Evolutionary conservation across 2,329 filamentous ascomycete species (phyloP), one percentile per base, ranked within the genome.

Genomic region (Plenodomus biglobosus): DNA sequence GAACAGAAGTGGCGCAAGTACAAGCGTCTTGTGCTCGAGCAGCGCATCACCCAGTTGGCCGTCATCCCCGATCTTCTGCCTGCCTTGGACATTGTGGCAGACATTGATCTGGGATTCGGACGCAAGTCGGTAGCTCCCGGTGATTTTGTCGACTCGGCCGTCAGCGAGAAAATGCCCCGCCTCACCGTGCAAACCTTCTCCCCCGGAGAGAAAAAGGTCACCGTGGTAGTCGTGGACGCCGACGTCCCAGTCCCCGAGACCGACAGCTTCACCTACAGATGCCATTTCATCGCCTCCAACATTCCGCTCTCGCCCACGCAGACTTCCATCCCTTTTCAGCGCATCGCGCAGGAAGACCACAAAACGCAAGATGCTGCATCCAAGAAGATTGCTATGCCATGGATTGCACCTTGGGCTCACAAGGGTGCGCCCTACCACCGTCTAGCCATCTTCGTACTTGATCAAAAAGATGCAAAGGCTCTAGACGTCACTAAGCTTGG

Each of bases 361-460:
- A 68, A 65, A 59, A 76, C 80, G 48, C 72, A 76, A 53, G 77
- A 83, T 17, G 76, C 79, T 22, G 53, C 57, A 13, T 52, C 55
- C 3, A 65, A 61, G 50, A 85, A 94, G 70, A 79, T 94, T 40
- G 83, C 89, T 47, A 72, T 84, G 1, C 86, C 90, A 1, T 99
- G 92, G 90, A 77, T 92, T 19, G 87, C 92, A 1, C 87, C 94
- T 1, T 90, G 88, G 67, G 86, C 90, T 1, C 88, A 96, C 69
- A 95, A 94, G 77, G 94, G 94, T 48, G 83, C 87, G 2, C 89
- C 89, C 1, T 96, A 97, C 75, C 94, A 97, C 74, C 88, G 94
- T 43, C 79, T 97, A 45, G 86, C 86, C 40, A 76, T 97, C 51
- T 87, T 94, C 68, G 77, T 99, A 18, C 78, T 97, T 41, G 84